Conservation (phyloP, 805 yeast genomes). For the Kurtzmaniella cleridarum region DNA sequence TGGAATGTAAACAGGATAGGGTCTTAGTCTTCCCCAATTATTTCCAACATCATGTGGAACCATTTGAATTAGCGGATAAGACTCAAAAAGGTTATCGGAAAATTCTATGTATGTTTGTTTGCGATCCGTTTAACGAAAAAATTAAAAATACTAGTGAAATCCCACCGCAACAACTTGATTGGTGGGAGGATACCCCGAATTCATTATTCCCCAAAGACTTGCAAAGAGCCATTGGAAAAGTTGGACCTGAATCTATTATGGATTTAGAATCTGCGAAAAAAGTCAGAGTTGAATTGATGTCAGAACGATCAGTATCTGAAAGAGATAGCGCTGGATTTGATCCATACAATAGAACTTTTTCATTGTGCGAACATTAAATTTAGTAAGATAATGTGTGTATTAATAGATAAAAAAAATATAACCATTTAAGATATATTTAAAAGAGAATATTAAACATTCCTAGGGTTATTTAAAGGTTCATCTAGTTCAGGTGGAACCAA, state of each 20-base stretch:
- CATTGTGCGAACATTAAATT: no score
- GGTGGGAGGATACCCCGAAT: constrained; percentile 20
- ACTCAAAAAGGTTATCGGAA: constrained; percentile 25
- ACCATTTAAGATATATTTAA: no score
- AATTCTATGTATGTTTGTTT: constrained; percentile 27
- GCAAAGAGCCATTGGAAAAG: constrained; percentile 1
- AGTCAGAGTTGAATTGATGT: constrained; percentile 23
- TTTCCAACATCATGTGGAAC: constrained; percentile 27
- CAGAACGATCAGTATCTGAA: constrained; percentile 18
- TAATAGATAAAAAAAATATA: no score
- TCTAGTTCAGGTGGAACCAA: no score
- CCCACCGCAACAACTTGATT: constrained; percentile 33
- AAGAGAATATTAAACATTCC: no score
- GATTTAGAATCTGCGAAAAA: no score
- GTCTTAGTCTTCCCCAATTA: constrained; percentile 34
- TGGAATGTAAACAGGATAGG: constrained; percentile 19
- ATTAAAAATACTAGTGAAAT: constrained; percentile 25
- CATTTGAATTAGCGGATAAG: constrained; percentile 23
- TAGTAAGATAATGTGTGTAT: no score
- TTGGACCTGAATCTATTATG: constrained; percentile 1
- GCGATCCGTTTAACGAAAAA: constrained; percentile 21
- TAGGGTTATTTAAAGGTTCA: no score
- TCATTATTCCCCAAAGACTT: constrained; percentile 3
- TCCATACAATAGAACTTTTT: no score
- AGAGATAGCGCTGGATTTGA: constrained; percentile 9